A percentile compares a stretch with the other conserved stretches of the same genome.
phyloP scores from a whole-genome alignment of 441 rosid species.

The Populus hybrid region DNA sequence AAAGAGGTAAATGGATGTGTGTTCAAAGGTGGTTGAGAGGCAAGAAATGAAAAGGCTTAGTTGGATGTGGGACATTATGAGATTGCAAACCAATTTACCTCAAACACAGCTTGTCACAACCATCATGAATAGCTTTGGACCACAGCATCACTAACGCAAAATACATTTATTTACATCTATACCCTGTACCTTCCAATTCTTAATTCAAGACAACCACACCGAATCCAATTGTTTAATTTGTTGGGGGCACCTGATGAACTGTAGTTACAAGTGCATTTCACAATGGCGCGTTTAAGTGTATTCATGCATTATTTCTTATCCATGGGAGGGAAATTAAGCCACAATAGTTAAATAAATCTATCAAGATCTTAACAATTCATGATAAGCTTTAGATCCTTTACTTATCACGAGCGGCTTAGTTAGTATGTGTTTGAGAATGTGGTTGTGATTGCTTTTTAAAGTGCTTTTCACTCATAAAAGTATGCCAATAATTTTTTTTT shows the following conservation, averaged over 20 bases:
- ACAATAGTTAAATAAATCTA: background rate
- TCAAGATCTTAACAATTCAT: background rate
- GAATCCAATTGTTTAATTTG: background rate
- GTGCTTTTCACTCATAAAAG: too few species aligned
- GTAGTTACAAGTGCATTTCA: background rate
- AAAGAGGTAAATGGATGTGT: conserved; percentile 20
- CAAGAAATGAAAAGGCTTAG: conserved; percentile 23
- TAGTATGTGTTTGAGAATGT: too few species aligned
- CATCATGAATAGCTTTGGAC: conserved; percentile 21
- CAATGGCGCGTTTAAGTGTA: background rate
- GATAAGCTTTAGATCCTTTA: background rate
- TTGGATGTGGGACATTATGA: conserved; percentile 30
- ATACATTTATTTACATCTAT: background rate
- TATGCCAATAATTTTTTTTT: too few species aligned
- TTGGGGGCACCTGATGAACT: background rate
- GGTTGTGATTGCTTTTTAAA: too few species aligned
- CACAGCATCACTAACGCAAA: conserved; percentile 7
- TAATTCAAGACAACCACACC: background rate
- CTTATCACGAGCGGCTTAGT: background rate
- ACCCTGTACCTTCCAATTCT: background rate
- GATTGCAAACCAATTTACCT: background rate
- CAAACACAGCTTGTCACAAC: conserved; percentile 18
- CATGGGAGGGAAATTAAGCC: background rate
- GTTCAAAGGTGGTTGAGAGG: conserved; percentile 8
- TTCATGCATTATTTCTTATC: background rate